These are phyloP conservation scores for Meripilus lineatus DNA, from an alignment of 1,284 basidiomycete species.

Conservation along the genomic window DNA sequence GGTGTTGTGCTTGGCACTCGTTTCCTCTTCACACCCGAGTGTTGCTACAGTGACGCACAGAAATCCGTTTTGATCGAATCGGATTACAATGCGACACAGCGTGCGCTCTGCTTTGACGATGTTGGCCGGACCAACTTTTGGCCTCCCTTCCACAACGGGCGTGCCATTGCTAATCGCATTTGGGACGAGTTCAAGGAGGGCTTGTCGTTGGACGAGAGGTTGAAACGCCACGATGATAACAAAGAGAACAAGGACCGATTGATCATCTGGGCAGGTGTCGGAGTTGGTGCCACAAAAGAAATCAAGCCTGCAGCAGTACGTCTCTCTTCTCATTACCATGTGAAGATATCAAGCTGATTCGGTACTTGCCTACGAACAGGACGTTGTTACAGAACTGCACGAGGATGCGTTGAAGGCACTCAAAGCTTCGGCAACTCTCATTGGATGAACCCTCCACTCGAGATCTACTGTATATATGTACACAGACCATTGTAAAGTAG, in stretches of 20 bases:
- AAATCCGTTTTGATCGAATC: constrained; percentile 53
- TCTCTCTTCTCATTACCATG: neutral
- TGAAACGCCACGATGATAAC: constrained; percentile 41
- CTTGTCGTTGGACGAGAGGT: constrained; percentile 39
- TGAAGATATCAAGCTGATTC: constrained; percentile 3
- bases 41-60: constrained; percentile 51
- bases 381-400: constrained; percentile 11
- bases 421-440: neutral
- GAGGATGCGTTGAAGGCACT: constrained; percentile 8
- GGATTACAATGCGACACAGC: constrained; percentile 43
- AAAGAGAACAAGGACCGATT: constrained; percentile 45
- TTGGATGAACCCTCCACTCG: no score
- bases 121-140: constrained; percentile 57
- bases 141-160: constrained; percentile 65
- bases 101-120: constrained; percentile 65
- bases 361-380: neutral
- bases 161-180: constrained; percentile 52
- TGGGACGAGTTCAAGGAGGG: constrained; percentile 56
- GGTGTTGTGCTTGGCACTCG: constrained; percentile 70
- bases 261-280: constrained; percentile 66
- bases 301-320: constrained; percentile 55
- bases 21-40: constrained; percentile 64
- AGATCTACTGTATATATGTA: no score
- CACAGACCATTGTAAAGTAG: no score
- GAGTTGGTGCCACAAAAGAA: constrained; percentile 52